Conservation (phyloP, 2,329 filamentous ascomycete genomes). For the Dactylellina drechsleri region DNA sequence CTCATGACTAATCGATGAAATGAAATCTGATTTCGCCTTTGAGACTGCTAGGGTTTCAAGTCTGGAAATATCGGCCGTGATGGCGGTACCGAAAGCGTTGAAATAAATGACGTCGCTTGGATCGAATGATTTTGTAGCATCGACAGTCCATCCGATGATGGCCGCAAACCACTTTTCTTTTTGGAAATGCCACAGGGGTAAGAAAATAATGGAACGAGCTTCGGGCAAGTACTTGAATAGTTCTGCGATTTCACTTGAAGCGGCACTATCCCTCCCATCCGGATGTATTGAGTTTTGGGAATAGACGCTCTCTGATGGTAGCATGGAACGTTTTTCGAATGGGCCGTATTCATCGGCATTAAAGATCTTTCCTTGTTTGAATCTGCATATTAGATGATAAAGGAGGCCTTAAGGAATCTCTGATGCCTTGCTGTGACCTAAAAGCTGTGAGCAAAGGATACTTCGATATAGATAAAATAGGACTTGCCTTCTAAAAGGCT, state of each 20-base stretch:
- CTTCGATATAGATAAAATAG: background rate
- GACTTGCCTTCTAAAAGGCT: constrained; percentile 6
- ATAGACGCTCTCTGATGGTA: background rate
- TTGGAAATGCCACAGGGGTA: constrained; percentile 23
- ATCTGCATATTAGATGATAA: constrained; percentile 15
- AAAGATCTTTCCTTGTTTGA: constrained; percentile 21
- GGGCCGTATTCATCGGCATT: constrained; percentile 13
- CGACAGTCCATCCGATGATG: constrained; percentile 16
- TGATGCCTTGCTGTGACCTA: constrained; percentile 2
- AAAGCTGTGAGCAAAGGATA: background rate
- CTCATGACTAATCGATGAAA: constrained; percentile 72
- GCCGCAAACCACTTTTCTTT: constrained; percentile 23
- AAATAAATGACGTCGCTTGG: constrained; percentile 65
- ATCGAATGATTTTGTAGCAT: constrained; percentile 17
- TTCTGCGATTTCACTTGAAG: constrained; percentile 1
- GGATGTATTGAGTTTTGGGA: background rate
- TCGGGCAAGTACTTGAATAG: constrained; percentile 8
- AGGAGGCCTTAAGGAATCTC: constrained; percentile 8
- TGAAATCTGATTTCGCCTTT: constrained; percentile 69
- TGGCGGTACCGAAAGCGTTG: constrained; percentile 66
- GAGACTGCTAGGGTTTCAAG: constrained; percentile 65
- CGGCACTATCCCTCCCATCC: background rate
- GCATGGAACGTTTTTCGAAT: constrained; percentile 6
- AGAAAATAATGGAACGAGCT: constrained; percentile 17
- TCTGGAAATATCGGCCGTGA: constrained; percentile 69